These are phyloP conservation scores for Dysphania ambrosioides DNA, from an alignment of 148 eudicot species.

Conservation along the genomic window DNA sequence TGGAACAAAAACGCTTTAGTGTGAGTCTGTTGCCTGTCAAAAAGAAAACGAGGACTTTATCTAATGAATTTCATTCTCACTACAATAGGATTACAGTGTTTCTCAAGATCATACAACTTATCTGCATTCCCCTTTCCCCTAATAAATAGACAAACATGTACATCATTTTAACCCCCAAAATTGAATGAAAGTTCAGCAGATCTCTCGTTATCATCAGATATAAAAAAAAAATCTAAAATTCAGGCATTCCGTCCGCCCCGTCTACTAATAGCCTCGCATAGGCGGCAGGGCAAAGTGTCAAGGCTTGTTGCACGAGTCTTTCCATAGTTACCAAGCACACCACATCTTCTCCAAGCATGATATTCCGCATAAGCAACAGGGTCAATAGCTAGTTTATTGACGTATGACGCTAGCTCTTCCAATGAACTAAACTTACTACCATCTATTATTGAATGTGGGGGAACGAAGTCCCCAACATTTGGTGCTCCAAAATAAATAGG, in stretches of 20 bases:
- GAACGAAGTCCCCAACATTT: slow-evolving; percentile 88
- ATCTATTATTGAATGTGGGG: slow-evolving; percentile 89
- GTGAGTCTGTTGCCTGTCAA: too few relatives aligned
- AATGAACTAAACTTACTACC: slow-evolving; percentile 71
- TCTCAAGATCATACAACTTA: slow-evolving; percentile 19
- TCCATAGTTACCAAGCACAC: slow-evolving; percentile 71
- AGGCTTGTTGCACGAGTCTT: slow-evolving; percentile 68
- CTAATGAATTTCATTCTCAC: slow-evolving; percentile 1
- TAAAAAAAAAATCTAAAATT: slow-evolving; percentile 23
- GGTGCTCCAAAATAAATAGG: slow-evolving; percentile 98
- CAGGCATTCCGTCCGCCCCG: slow-evolving; percentile 63
- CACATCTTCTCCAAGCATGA: slow-evolving; percentile 99
- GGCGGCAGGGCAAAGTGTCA: slow-evolving; percentile 83
- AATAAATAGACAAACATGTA: slow-evolving; percentile 18
- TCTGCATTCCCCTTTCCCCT: background rate
- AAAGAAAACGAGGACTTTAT: background rate
- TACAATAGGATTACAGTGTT: background rate
- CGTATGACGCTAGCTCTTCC: slow-evolving; percentile 64
- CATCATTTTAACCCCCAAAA: slow-evolving; percentile 12
- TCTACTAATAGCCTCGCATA: slow-evolving; percentile 76
- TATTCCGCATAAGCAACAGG: slow-evolving; percentile 86
- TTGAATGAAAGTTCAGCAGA: background rate
- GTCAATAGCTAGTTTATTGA: slow-evolving; percentile 71
- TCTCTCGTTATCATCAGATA: background rate
- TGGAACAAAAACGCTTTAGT: too few relatives aligned